Evolutionary conservation across 2,329 filamentous ascomycete species (phyloP), one percentile per base, ranked within the genome.

Genomic region (Apiospora kogelbergensis): DNA sequence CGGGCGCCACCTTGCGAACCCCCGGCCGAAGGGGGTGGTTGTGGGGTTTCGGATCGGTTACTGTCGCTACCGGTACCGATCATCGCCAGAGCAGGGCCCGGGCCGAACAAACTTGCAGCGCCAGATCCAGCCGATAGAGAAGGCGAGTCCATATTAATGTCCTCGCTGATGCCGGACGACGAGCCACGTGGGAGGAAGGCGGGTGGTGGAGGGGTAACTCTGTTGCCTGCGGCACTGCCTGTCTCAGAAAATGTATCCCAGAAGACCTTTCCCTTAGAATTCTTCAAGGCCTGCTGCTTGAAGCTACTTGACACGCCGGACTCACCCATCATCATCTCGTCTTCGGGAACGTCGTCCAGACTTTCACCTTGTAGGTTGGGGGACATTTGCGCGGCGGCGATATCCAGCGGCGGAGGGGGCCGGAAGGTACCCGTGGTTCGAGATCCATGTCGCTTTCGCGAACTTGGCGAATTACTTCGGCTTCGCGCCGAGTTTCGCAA

Each of bases 381-480:
- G 9, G 92, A 94, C 0, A 91, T 92, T 44, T 91, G 85, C 2
- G 90, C 44, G 3, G 26, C 91, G 26, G 86, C 83, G 69, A 86
- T 76, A 67, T 84, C 80, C 64, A 85, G 77, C 13, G 80, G 79
- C 73, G 75, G 69, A 68, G 81, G 73, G 78, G 68, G 82, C 76
- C 74, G 78, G 78, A 69, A 79, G 76, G 70, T 41, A 78, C 73
- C 44, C 77, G 77, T 37, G 79, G 82, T 68, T 88, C 87, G 17
- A 90, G 81, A 65, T 90, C 89, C 71, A 91, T 87, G 75, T 98
- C 95, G 74, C 91, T 95, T 79, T 98, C 96, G 53, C 94, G 92
- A 37, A 98, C 95, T 80, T 98, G 96, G 66, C 94, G 93, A 71
- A 99, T 94, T 6, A 98, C 96, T 80, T 98, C 95, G 45, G 95